Evolutionary conservation across 192 early-diverging fungal genomes (phyloP).

Genomic region (Gigaspora rosea): DNA sequence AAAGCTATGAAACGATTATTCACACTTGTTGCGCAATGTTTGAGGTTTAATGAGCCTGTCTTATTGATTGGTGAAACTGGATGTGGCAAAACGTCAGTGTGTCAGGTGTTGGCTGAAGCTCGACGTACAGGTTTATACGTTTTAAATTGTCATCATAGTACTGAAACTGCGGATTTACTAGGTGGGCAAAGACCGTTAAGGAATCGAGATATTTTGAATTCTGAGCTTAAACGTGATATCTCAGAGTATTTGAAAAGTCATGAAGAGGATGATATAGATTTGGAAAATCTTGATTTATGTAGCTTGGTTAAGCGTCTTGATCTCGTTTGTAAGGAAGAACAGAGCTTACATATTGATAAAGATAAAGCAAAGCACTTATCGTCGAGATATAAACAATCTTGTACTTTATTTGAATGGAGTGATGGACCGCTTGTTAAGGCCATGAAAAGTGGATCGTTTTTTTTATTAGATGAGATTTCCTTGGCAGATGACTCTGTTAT

Average conservation of each 20-base stretch:
- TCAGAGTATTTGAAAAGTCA: constrained; percentile 28
- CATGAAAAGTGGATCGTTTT: constrained; percentile 82
- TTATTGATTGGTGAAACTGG: constrained; percentile 97
- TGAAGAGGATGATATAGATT: constrained; percentile 31
- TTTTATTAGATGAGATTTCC: constrained; percentile 98
- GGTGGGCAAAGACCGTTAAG: constrained; percentile 93
- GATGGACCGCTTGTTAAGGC: constrained; percentile 94
- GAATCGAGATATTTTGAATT: constrained; percentile 60
- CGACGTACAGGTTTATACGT: constrained; percentile 68
- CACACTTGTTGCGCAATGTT: constrained; percentile 77
- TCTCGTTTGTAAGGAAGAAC: constrained; percentile 28
- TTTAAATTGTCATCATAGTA: constrained; percentile 97
- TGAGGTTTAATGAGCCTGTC: constrained; percentile 85
- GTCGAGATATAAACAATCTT: constrained; percentile 44
- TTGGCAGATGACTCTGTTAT: constrained; percentile 98
- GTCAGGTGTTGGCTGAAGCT: constrained; percentile 84
- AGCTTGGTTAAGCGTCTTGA: constrained; percentile 39
- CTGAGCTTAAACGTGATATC: constrained; percentile 52
- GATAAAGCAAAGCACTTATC: not conserved
- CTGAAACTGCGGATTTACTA: constrained; percentile 91
- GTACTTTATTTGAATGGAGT: constrained; percentile 91
- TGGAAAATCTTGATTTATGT: constrained; percentile 38
- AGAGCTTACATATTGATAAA: not conserved
- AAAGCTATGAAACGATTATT: constrained; percentile 90
- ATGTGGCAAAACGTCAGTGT: constrained; percentile 98